These are phyloP conservation scores for Sarocladium kiliense DNA, from an alignment of 2,329 filamentous ascomycete species.

Conservation along the genomic window DNA sequence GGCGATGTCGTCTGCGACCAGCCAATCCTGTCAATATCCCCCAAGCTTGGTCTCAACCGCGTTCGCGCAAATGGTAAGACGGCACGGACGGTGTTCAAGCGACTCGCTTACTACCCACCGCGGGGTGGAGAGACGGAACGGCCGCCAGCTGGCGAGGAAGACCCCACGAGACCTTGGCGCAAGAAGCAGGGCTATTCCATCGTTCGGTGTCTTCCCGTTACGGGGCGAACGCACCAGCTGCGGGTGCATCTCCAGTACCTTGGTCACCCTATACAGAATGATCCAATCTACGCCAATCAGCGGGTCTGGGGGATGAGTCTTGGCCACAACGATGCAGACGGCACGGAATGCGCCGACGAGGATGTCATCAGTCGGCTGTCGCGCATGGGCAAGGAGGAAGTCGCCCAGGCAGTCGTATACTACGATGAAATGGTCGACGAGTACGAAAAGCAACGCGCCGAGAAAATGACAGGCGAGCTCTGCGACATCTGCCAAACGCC, in stretches of 20 bases:
- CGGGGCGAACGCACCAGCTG: constrained; percentile 90
- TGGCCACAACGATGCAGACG: constrained; percentile 62
- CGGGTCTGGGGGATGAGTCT: constrained; percentile 83
- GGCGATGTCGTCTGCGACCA: constrained; percentile 89
- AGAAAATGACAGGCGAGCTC: constrained; percentile 82
- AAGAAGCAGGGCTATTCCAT: constrained; percentile 82
- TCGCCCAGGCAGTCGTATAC: constrained; percentile 85
- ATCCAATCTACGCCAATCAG: constrained; percentile 95
- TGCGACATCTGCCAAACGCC: constrained; percentile 82
- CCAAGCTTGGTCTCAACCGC: constrained; percentile 88
- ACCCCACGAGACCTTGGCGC: constrained; percentile 33
- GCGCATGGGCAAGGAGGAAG: constrained; percentile 90
- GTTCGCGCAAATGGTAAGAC: constrained; percentile 91
- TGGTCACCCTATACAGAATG: constrained; percentile 92
- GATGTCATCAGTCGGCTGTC: constrained; percentile 82
- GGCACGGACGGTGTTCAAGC: constrained; percentile 85
- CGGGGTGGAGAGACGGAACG: constrained; percentile 17
- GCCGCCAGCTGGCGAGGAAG: constrained; percentile 18
- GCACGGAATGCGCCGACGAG: constrained; percentile 69
- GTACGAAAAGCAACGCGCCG: constrained; percentile 85
- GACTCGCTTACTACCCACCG: constrained; percentile 84
- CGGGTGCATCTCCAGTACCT: constrained; percentile 92
- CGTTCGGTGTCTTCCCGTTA: constrained; percentile 88
- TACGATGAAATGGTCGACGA: constrained; percentile 89
- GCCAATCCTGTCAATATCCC: constrained; percentile 89